Evolutionary conservation across 2,329 filamentous ascomycete genomes (phyloP).

Genomic region (Venturia aucupariae): DNA sequence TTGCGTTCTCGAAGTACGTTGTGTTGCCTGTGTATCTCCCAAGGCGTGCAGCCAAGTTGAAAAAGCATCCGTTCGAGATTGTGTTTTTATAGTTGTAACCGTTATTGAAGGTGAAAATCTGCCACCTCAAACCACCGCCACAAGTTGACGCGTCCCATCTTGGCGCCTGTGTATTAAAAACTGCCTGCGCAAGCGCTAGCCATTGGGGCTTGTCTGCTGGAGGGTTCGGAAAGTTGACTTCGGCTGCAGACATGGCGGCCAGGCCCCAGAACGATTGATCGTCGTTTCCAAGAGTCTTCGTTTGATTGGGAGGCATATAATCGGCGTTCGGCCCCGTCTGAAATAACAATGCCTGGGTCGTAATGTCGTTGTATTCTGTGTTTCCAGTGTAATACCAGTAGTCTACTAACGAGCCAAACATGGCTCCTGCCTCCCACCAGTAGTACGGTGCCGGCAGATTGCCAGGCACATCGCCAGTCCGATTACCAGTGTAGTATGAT

Average conservation of each 20-base stretch:
- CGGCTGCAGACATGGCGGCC: slow-evolving; percentile 47
- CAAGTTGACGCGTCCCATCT: slow-evolving; percentile 31
- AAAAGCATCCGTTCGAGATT: slow-evolving; percentile 44
- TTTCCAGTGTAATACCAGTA: slow-evolving; percentile 37
- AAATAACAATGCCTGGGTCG: slow-evolving; percentile 34
- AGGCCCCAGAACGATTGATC: slow-evolving; percentile 52
- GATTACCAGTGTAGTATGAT: slow-evolving; percentile 56
- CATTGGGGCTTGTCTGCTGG: slow-evolving; percentile 24
- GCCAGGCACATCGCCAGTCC: slow-evolving; percentile 48
- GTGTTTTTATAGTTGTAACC: slow-evolving; percentile 35
- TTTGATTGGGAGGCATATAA: slow-evolving; percentile 30
- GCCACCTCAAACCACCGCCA: slow-evolving; percentile 30
- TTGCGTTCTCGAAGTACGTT: slow-evolving; percentile 58
- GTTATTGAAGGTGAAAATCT: slow-evolving; percentile 38
- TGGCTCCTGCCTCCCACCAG: slow-evolving; percentile 35
- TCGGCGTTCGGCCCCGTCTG: slow-evolving; percentile 34
- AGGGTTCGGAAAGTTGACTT: slow-evolving; percentile 38
- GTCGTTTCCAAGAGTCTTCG: slow-evolving; percentile 47
- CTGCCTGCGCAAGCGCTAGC: slow-evolving; percentile 25
- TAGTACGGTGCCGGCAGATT: slow-evolving; percentile 41
- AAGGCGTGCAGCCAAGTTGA: slow-evolving; percentile 38
- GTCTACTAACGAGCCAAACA: slow-evolving; percentile 31
- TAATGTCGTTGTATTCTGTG: slow-evolving; percentile 31
- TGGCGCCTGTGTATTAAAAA: slow-evolving; percentile 30
- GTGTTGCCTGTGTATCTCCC: slow-evolving; percentile 29